Evolutionary conservation across 139 green algal genomes (phyloP), one percentile per base, ranked within the genome.

Genomic region (Chlorella ohadii): DNA sequence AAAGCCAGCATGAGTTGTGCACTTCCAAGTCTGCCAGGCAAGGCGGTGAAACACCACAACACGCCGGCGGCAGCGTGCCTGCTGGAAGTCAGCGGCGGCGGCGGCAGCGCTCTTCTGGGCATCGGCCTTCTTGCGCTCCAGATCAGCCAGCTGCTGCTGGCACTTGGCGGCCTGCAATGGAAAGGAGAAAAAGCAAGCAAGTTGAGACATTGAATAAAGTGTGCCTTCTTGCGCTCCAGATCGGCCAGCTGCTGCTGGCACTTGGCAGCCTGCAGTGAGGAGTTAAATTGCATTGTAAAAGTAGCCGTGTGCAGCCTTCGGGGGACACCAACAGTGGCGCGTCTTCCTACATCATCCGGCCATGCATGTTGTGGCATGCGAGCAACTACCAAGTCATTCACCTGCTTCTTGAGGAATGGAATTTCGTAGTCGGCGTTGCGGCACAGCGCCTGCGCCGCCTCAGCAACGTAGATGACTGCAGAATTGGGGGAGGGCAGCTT

Each of bases 381-480:
- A 31, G 7, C n/a, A n/a, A 44, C 33, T 89, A 81, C 79, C 90
- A 87, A 16, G 17, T 47, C 44, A 89, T 91, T 74, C n/a, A 78
- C 82, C 82, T 92, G 86, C 75, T 94, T 93, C 47, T 92, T 92
- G 34, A 95, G 67, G 47, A 89, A 95, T 0, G 94, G 94, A 2
- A 96, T 89, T 66, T 97, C 94, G 78, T 91, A 97, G 81, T 97
- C 94, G 15, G 90, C 92, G 81, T 94, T 94, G 57, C 93, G 88
- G 0, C 89, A 51, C 73, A 97, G 78, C 2, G 85, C 87, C 47
- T 90, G 85, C 0, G 88, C 91, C 19, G 88, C 91, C 67, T 97
- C 94, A 1, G 90, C 94, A 64, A 97, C 79, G 57, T 90, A 91
- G 5, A 96, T 70, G n/a, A 86, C 82, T 87, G 73, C 34, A 51